These are phyloP conservation scores for Gautieria morchelliformis DNA, from an alignment of 768 basidiomycete genomes.

Conservation along the genomic window DNA sequence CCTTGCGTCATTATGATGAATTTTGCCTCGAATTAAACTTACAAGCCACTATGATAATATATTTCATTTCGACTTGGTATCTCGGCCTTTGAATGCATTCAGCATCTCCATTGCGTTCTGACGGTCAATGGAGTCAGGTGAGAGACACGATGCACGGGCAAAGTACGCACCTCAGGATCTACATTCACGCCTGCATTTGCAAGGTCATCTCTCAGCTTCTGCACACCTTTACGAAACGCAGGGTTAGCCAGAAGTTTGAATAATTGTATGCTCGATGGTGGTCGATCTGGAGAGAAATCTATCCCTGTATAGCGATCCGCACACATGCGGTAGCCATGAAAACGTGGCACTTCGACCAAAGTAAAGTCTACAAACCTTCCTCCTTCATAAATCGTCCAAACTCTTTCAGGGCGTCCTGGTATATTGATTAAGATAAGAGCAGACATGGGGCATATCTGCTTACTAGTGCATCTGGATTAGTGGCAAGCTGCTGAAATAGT, in stretches of 20 bases:
- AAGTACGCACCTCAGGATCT: conserved; percentile 37
- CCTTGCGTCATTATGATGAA: no score
- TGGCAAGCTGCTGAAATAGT: conserved; percentile 37
- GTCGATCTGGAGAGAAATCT: conserved; percentile 32
- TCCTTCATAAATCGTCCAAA: conserved; percentile 37
- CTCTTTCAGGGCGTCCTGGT: conserved; percentile 30
- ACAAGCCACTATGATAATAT: background rate
- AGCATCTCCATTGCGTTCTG: conserved; percentile 43
- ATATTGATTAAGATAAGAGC: background rate
- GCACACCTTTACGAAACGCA: conserved; percentile 41
- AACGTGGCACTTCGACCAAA: background rate
- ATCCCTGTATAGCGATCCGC: conserved; percentile 29
- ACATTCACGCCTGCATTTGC: conserved; percentile 54
- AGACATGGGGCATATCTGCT: background rate
- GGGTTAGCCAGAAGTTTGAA: conserved; percentile 42
- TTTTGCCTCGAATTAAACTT: no score
- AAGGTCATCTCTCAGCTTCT: conserved; percentile 38
- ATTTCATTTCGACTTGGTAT: background rate
- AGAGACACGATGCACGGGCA: background rate
- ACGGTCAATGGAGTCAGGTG: background rate
- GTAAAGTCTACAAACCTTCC: conserved; percentile 28
- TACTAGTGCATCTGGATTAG: conserved; percentile 38
- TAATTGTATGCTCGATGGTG: conserved; percentile 43
- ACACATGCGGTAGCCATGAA: background rate
- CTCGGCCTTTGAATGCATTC: background rate